Percentiles rank a stretch among this genome's conserved stretches.
These are phyloP conservation scores for Phytopythium mirpurense DNA, from an alignment of 352 stramenopile genomes.

Conservation along the genomic window DNA sequence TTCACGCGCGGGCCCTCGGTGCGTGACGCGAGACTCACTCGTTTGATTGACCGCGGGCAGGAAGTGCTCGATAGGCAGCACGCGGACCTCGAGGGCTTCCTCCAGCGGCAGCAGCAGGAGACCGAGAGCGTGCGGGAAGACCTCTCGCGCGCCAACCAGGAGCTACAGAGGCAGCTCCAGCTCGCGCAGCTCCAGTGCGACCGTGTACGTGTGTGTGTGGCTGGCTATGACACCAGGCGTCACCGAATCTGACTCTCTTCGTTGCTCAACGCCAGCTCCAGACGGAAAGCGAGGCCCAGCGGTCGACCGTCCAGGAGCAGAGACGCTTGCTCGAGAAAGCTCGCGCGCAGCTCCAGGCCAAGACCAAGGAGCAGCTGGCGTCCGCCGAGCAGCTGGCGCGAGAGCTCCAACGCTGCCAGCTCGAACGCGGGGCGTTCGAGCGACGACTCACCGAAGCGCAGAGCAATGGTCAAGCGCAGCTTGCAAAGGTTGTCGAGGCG, in stretches of 20 bases:
- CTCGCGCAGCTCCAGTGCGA: slow-evolving; percentile 33
- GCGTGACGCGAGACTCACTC: background rate
- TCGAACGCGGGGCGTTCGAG: slow-evolving; percentile 22
- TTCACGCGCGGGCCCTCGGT: no score
- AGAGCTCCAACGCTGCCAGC: slow-evolving; percentile 21
- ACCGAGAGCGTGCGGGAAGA: slow-evolving; percentile 11
- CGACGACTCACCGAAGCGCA: slow-evolving; percentile 16
- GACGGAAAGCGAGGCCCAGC: slow-evolving; percentile 31
- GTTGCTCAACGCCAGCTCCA: slow-evolving; percentile 11
- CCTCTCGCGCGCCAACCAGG: slow-evolving; percentile 24
- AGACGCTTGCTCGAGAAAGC: slow-evolving; percentile 37
- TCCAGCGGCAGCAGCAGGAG: slow-evolving; percentile 25
- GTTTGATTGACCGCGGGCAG: background rate
- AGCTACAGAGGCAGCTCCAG: slow-evolving; percentile 33
- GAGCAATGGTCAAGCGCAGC: slow-evolving; percentile 20
- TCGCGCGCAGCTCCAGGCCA: slow-evolving; percentile 16
- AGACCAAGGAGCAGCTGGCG: slow-evolving; percentile 15
- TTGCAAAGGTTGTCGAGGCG: slow-evolving; percentile 8
- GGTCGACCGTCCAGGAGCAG: slow-evolving; percentile 23
- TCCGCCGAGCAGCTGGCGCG: slow-evolving; percentile 22
- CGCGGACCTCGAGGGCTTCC: slow-evolving; percentile 15
- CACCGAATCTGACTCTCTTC: background rate
- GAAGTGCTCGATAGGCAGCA: slow-evolving; percentile 14
- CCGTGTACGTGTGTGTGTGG: slow-evolving; percentile 11
- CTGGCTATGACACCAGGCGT: no score